Conservation (phyloP, 176 grass and related monocot species). For the Bothriochloa decipiens region DNA sequence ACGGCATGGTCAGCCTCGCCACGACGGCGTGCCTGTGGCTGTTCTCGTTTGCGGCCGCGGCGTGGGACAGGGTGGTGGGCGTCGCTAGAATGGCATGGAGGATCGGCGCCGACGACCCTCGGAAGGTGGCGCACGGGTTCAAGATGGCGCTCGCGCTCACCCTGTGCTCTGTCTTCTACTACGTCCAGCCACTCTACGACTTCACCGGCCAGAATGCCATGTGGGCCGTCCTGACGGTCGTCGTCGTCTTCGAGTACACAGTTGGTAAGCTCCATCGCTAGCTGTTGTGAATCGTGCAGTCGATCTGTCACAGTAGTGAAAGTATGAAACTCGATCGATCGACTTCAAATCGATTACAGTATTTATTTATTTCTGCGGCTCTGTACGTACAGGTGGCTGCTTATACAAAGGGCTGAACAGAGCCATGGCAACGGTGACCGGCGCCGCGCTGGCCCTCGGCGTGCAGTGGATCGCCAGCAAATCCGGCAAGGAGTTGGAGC, state of each 20-base stretch:
- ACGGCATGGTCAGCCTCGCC: neutral
- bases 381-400: conserved; percentile 58
- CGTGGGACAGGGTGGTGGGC: neutral
- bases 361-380: neutral
- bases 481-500: conserved; percentile 60
- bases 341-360: neutral
- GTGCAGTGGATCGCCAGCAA: conserved; percentile 71
- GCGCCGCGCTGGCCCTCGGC: conserved; percentile 67
- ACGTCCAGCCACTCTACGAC: conserved; percentile 55
- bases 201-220: conserved; percentile 56
- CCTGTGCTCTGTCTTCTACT: conserved; percentile 72
- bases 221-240: conserved; percentile 66
- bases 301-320: no score
- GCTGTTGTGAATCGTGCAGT: neutral
- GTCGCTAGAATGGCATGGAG: conserved; percentile 47
- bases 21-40: conserved; percentile 38
- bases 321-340: no score
- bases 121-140: conserved; percentile 57
- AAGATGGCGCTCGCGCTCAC: conserved; percentile 67
- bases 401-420: conserved; percentile 91
- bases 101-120: conserved; percentile 63
- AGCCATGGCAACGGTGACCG: conserved; percentile 66
- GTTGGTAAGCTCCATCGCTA: conserved; percentile 53
- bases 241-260: conserved; percentile 71
- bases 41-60: neutral